Base-by-base conservation (phyloP, 805 yeast genomes). In the Limtongozyma cylindracea region DNA sequence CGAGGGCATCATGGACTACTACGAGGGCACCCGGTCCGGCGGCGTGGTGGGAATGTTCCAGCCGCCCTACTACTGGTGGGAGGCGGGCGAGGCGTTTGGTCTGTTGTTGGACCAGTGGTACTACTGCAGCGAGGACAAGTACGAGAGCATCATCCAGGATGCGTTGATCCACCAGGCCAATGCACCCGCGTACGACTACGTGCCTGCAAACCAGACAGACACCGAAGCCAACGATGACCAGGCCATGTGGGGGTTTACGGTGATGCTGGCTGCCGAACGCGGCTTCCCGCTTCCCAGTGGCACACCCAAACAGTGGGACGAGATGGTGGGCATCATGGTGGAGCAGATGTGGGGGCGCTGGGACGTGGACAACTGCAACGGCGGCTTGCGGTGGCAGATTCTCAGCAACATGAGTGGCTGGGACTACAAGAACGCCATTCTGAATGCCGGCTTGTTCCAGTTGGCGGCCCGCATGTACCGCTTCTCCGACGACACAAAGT, bases 171-270 rank as follows among this genome's bases (percentile, higher is more conserved):
- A 42, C 22, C 61, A 54, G 28, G 45, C 53, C 1, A 60, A 60
- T 10, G n/a, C n/a, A n/a, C 34, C 30, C 4, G 34, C 45, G 25
- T 41, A 30, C 28, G 40, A 53, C 34, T 53, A 50, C 27, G 44
- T 54, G 33, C 60, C 60, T 6, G 29, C 45, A n/a, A 54, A 54
- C 29, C 58, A 50, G 32, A 44, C 56, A 8, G 35, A 53, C 41
- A 43, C 53, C 11, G 61, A 54, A 30, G 61, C 60, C 29, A 54
- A 54, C 30, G 61, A 54, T 43, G 61, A 54, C 38, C 61, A 54
- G 35, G 61, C 58, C 24, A 56, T 54, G n/a, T 54, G 61, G 61
- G 58, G 56, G 2, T 34, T 54, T 43, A 45, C 58, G 5, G 38
- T 49, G 20, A 45, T 54, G 47, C 46, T 47, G 29, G 61, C 61